These are phyloP conservation scores for Pythium rishiriense DNA, from an alignment of 352 stramenopile genomes.

Conservation along the genomic window DNA sequence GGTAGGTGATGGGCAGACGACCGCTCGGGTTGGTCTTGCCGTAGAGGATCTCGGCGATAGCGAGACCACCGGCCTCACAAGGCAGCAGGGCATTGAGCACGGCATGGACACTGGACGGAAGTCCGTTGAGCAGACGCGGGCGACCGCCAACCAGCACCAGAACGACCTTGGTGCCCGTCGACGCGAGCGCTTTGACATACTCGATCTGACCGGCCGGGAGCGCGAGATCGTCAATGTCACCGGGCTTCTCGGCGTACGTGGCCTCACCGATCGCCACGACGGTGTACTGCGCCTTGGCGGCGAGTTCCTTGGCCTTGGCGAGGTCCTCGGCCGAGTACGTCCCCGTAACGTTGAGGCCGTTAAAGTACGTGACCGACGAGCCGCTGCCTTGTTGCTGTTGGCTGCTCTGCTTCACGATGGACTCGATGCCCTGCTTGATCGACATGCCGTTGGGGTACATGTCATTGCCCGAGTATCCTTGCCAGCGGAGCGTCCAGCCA, in stretches of 20 bases:
- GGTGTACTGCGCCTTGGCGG: slow-evolving; percentile 54
- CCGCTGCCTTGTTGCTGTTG: not conserved
- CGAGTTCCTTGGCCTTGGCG: slow-evolving; percentile 50
- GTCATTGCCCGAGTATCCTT: slow-evolving; percentile 64
- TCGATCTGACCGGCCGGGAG: slow-evolving; percentile 66
- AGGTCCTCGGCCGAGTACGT: slow-evolving; percentile 48
- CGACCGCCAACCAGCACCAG: slow-evolving; percentile 79
- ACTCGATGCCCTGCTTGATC: slow-evolving; percentile 53
- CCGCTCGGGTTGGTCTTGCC: slow-evolving; percentile 81
- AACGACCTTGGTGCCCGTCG: slow-evolving; percentile 75
- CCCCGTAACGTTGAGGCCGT: slow-evolving; percentile 55
- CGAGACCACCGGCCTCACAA: slow-evolving; percentile 74
- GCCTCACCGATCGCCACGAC: slow-evolving; percentile 79
- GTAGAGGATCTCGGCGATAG: slow-evolving; percentile 81
- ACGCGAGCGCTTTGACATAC: slow-evolving; percentile 67
- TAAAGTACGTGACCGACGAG: slow-evolving; percentile 46
- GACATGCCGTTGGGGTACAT: slow-evolving; percentile 68
- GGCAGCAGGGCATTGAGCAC: slow-evolving; percentile 82
- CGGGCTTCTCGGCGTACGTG: slow-evolving; percentile 83
- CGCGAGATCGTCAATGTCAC: slow-evolving; percentile 79
- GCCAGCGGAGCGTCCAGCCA: slow-evolving; percentile 84
- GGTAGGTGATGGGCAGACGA: slow-evolving; percentile 83
- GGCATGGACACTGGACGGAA: slow-evolving; percentile 59
- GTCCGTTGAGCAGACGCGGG: slow-evolving; percentile 65
- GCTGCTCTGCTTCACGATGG: slow-evolving; percentile 18